Evolutionary conservation across 2,329 filamentous ascomycete species (phyloP), one percentile per base, ranked within the genome.

Genomic region (Catunica adiposa): DNA sequence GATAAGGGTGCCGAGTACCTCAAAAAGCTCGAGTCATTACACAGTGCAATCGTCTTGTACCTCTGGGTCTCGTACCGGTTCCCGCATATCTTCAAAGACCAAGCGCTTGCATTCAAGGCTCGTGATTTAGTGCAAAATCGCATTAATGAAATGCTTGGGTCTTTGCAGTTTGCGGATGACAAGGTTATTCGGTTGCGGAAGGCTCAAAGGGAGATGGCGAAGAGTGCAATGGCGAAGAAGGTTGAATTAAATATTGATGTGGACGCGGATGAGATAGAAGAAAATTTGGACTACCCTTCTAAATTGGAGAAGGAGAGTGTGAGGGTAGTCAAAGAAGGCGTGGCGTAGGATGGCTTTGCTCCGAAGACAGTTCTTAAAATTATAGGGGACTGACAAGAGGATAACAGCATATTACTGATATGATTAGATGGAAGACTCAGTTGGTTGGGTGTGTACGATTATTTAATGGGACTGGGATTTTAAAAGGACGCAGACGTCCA

Each of bases 41-140:
- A 98, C 70, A 86, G 86, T 63, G 74, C 80, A 26, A 71, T 98
- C 38, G 87, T 90, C 47, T 71, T 89, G 50, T 98, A 97, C 65
- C 75, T 94, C 1, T 98, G 92, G 92, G 74, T 98, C 15, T 90
- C 86, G 62, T 97, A 90, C 68, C 83, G 90, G 5, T 94, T 90
- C 66, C 75, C 80, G 2, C 86, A 86, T 51, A 75, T 94, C 53
- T 94, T 96, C 66, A 77, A 72, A 4, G 86, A 83, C 60, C 79
- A 90, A 62, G 72, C 73, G 0, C 73, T 95, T 46, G 89, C 87
- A 0, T 83, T 86, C 60, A 82, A 95, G 64, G 79, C 87, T 51
- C 94, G 95, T 64, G 68, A 70, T 5, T 66, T 94, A 52, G 82
- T 89, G 1, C 89, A 96, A 69, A 74, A 80, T 53, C 81, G 78